Evolutionary conservation across 805 yeast genomes (phyloP).

Genomic region (Wickerhamomyces hampshirensis): DNA sequence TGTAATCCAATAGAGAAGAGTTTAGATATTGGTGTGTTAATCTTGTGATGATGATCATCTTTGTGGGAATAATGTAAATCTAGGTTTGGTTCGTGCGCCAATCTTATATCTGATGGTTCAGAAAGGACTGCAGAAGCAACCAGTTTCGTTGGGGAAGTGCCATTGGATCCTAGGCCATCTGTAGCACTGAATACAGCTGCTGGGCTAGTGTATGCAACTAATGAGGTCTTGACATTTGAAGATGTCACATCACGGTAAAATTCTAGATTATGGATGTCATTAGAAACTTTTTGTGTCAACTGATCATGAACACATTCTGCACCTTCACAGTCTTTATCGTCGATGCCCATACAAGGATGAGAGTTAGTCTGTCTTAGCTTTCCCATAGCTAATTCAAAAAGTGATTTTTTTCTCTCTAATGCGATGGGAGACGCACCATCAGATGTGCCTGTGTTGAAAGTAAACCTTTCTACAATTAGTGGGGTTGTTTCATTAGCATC

Average conservation of each 20-base stretch:
- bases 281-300: constrained; percentile 19
- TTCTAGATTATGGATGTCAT: constrained; percentile 23
- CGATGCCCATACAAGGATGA: constrained; percentile 17
- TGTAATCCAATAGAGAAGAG: constrained; percentile 86
- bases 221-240: constrained; percentile 8
- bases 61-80: constrained; percentile 27
- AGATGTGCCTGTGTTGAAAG: not conserved
- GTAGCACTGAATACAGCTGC: not conserved
- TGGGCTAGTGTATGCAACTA: constrained; percentile 21
- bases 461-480: not conserved
- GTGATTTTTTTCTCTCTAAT: constrained; percentile 8
- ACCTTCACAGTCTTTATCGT: constrained; percentile 20
- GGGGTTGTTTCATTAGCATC: constrained; percentile 3
- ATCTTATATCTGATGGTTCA: constrained; percentile 11
- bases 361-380: constrained; percentile 3
- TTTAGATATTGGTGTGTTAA: constrained; percentile 70
- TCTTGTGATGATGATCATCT: constrained; percentile 71
- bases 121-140: constrained; percentile 2
- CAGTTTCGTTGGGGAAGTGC: not conserved
- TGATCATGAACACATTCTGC: constrained; percentile 14
- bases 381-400: constrained; percentile 9
- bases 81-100: constrained; percentile 20
- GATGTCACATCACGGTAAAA: constrained; percentile 17
- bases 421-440: too few species aligned
- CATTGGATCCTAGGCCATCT: not conserved